These are phyloP conservation scores for Erythrophleum ivorense DNA, from an alignment of 331 rosid species.

Conservation along the genomic window DNA sequence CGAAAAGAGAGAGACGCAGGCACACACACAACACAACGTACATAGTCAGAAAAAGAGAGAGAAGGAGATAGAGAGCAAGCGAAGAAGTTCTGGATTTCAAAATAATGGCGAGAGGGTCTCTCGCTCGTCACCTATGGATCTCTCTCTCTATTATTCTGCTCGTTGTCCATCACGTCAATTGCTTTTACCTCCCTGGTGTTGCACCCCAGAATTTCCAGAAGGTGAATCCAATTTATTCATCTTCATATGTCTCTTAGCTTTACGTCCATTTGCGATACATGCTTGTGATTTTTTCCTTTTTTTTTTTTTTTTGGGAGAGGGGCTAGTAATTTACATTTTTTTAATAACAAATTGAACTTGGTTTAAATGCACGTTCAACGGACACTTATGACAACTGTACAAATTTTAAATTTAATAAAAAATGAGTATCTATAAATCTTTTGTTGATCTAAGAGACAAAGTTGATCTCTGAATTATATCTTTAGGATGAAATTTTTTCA, in stretches of 20 bases:
- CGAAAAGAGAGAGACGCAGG: slow-evolving; percentile 7
- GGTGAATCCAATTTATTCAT: slow-evolving; percentile 40
- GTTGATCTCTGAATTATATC: too few relatives aligned
- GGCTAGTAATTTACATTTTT: background rate
- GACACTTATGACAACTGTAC: background rate
- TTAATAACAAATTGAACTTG: background rate
- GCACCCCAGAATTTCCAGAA: slow-evolving; percentile 73
- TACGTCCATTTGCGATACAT: background rate
- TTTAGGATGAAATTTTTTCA: too few relatives aligned
- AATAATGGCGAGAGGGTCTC: slow-evolving; percentile 74
- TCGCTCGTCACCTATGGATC: slow-evolving; percentile 66
- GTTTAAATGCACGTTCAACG: background rate
- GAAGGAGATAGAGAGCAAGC: slow-evolving; percentile 32
- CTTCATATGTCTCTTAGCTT: background rate
- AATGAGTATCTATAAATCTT: too few relatives aligned
- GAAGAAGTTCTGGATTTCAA: slow-evolving; percentile 28
- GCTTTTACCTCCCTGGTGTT: slow-evolving; percentile 84
- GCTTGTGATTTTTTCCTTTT: background rate
- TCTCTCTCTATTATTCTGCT: slow-evolving; percentile 45
- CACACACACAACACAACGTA: background rate
- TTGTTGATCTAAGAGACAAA: too few relatives aligned
- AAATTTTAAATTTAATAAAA: background rate
- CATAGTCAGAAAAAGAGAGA: slow-evolving; percentile 25
- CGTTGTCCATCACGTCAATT: slow-evolving; percentile 43
- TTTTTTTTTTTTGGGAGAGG: too few relatives aligned